A percentile compares a stretch with the other conserved stretches of the same genome.
These are phyloP conservation scores for Ganoderma meredithae DNA, from an alignment of 1,284 basidiomycete species.

Conservation along the genomic window DNA sequence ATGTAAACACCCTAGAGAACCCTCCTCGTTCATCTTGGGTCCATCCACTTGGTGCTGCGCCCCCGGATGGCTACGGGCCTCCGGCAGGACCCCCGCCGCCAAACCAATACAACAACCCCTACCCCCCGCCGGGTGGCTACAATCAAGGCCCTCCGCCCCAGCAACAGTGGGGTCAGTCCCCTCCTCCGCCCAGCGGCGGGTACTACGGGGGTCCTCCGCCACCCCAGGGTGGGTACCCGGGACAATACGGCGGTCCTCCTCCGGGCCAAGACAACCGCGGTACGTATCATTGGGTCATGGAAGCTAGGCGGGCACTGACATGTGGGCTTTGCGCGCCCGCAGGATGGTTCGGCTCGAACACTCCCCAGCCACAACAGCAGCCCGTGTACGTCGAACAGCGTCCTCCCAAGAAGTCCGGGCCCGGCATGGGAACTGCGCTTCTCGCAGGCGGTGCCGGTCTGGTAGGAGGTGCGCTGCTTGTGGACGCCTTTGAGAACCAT, in stretches of 20 bases:
- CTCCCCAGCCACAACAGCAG: slow-evolving; percentile 36
- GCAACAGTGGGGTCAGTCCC: slow-evolving; percentile 32
- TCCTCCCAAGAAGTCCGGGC: slow-evolving; percentile 50
- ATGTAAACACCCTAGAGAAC: slow-evolving; percentile 65
- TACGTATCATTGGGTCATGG: slow-evolving; percentile 16
- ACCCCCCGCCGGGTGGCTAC: slow-evolving; percentile 33
- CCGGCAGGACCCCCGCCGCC: slow-evolving; percentile 53
- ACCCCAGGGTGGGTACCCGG: slow-evolving; percentile 38
- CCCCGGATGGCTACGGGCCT: slow-evolving; percentile 50
- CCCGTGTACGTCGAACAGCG: slow-evolving; percentile 43
- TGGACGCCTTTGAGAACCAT: slow-evolving; percentile 56
- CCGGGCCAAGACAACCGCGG: slow-evolving; percentile 32
- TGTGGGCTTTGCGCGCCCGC: slow-evolving; percentile 7
- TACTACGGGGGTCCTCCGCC: slow-evolving; percentile 32
- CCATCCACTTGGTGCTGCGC: slow-evolving; percentile 63
- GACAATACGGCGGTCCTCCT: slow-evolving; percentile 35
- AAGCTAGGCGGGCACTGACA: slow-evolving; percentile 12
- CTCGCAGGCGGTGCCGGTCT: slow-evolving; percentile 62
- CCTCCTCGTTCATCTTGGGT: slow-evolving; percentile 73
- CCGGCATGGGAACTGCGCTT: slow-evolving; percentile 52
- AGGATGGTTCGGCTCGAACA: slow-evolving; percentile 46
- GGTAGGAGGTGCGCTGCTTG: slow-evolving; percentile 62
- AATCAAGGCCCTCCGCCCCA: slow-evolving; percentile 32
- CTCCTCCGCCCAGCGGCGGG: slow-evolving; percentile 24
- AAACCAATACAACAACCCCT: slow-evolving; percentile 34